These are phyloP conservation scores for Leccinum boreale DNA, from an alignment of 768 basidiomycete genomes.

Conservation along the genomic window DNA sequence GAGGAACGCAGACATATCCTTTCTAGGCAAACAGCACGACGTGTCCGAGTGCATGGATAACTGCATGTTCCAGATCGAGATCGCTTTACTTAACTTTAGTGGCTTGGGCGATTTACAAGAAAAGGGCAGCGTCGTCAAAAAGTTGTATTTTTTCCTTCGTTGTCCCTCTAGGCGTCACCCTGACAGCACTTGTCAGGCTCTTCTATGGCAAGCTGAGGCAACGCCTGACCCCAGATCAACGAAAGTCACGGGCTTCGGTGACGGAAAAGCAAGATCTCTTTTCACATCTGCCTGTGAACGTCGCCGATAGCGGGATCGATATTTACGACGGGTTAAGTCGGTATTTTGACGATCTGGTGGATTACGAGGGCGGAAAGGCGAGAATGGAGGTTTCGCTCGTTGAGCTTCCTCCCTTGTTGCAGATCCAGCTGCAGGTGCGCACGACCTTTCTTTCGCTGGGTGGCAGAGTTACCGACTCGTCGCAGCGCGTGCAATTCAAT, in stretches of 20 bases:
- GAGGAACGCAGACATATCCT: slow-evolving; percentile 1
- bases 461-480: slow-evolving; percentile 6
- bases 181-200: slow-evolving; percentile 40
- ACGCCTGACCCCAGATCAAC: slow-evolving; percentile 40
- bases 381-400: slow-evolving; percentile 85
- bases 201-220: slow-evolving; percentile 91
- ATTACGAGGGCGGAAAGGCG: slow-evolving; percentile 83
- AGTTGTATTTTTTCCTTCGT: slow-evolving; percentile 40
- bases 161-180: background rate
- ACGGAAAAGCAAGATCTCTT: slow-evolving; percentile 91
- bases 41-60: slow-evolving; percentile 99
- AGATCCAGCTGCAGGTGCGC: slow-evolving; percentile 91
- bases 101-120: slow-evolving; percentile 37
- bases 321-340: slow-evolving; percentile 91
- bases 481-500: slow-evolving; percentile 90
- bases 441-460: background rate
- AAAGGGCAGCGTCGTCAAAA: slow-evolving; percentile 81
- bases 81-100: slow-evolving; percentile 77
- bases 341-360: slow-evolving; percentile 87
- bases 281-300: slow-evolving; percentile 91
- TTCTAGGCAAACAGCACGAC: slow-evolving; percentile 89
- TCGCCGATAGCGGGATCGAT: slow-evolving; percentile 84
- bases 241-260: slow-evolving; percentile 49
- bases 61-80: slow-evolving; percentile 98
- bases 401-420: slow-evolving; percentile 84